A percentile compares a stretch with the other conserved stretches of the same genome.
Conservation (phyloP, 1,139 yeast species). For the Candida buenavistaensis region DNA sequence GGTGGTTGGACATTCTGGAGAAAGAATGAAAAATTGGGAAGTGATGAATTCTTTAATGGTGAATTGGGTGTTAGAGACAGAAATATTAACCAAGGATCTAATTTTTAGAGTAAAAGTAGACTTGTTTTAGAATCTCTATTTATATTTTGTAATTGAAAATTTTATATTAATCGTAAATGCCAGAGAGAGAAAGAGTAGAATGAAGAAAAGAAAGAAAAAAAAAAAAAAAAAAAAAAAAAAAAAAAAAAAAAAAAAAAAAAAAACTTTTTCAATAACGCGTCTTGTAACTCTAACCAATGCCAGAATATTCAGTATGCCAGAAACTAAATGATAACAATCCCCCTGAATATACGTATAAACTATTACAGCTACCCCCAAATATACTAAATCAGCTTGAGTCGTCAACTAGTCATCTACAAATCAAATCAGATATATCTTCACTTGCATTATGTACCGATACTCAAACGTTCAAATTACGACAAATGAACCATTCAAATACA, state of each 20-base stretch:
- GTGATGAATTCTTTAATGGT: conserved; percentile 62
- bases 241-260: neutral
- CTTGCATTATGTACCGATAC: conserved; percentile 63
- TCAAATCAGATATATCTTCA: conserved; percentile 47
- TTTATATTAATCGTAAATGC: too few relatives aligned
- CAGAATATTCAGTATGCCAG: conserved; percentile 21
- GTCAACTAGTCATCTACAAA: conserved; percentile 28
- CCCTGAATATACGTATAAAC: conserved; percentile 40
- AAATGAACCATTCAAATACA: conserved; percentile 85
- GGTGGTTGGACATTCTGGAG: conserved; percentile 56
- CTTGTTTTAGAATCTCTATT: neutral
- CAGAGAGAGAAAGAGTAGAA: too few relatives aligned
- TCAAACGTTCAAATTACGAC: conserved; percentile 66
- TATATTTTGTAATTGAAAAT: neutral
- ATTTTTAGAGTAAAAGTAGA: conserved; percentile 28
- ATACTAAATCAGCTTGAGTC: conserved; percentile 43
- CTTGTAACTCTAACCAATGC: conserved; percentile 3
- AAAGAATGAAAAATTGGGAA: conserved; percentile 45
- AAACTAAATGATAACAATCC: conserved; percentile 20
- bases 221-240: too few relatives aligned
- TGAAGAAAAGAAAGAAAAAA: too few relatives aligned
- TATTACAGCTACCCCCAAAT: conserved; percentile 62
- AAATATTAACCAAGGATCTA: conserved; percentile 46
- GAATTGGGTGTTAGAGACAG: conserved; percentile 54
- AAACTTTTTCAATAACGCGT: neutral